Conservation (phyloP, 2,329 filamentous ascomycete species). For the Monosporascus sp. region DNA sequence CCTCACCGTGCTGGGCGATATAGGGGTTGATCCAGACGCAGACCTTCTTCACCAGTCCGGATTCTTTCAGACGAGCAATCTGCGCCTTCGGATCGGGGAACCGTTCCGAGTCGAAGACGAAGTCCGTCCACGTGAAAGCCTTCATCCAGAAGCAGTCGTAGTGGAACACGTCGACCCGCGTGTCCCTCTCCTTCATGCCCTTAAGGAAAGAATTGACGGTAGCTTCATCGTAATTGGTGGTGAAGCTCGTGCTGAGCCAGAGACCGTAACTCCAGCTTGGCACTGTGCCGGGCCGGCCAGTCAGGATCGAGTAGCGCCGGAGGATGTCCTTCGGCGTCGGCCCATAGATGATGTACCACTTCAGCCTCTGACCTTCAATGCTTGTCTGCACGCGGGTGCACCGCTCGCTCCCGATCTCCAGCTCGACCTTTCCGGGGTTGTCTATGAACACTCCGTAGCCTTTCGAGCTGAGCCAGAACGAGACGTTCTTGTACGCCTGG, state of each 20-base stretch:
- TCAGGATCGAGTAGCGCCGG: conserved; percentile 60
- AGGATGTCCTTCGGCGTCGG: conserved; percentile 67
- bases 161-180: conserved; percentile 67
- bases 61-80: conserved; percentile 58
- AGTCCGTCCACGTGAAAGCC: conserved; percentile 71
- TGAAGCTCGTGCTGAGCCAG: conserved; percentile 74
- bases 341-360: conserved; percentile 71
- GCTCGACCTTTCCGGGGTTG: conserved; percentile 61
- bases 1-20: conserved; percentile 61
- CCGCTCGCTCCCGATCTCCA: conserved; percentile 72
- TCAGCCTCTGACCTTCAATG: conserved; percentile 62
- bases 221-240: conserved; percentile 64
- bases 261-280: conserved; percentile 72
- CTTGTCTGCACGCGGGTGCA: conserved; percentile 65
- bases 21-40: conserved; percentile 77
- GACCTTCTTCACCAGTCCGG: conserved; percentile 56
- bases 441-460: conserved; percentile 77
- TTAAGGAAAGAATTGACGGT: conserved; percentile 65
- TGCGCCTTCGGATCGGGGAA: conserved; percentile 65
- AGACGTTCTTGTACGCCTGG: conserved; percentile 68
- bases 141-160: conserved; percentile 78
- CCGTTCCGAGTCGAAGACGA: conserved; percentile 61
- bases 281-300: conserved; percentile 58
- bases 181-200: conserved; percentile 60
- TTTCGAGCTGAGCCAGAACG: conserved; percentile 64